These are phyloP conservation scores for Pseudogymnoascus sp. DNA, from an alignment of 2,329 filamentous ascomycete species.

Conservation along the genomic window DNA sequence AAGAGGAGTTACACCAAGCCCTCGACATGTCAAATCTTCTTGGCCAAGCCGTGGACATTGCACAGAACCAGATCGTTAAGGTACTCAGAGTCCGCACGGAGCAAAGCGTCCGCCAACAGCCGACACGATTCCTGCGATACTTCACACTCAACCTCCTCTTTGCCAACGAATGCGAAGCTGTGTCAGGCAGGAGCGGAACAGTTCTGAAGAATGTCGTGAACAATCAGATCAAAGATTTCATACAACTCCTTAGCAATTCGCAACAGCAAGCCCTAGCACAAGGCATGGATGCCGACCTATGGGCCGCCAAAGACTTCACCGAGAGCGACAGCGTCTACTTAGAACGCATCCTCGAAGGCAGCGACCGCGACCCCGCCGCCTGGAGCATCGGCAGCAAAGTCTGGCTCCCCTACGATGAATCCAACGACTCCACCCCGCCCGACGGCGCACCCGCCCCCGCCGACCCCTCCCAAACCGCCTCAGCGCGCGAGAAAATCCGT, in stretches of 20 bases:
- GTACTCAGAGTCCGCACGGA: constrained; percentile 71
- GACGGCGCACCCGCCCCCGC: constrained; percentile 34
- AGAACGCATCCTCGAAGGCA: constrained; percentile 59
- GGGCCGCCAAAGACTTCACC: constrained; percentile 70
- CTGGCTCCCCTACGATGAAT: constrained; percentile 41
- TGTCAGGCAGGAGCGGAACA: constrained; percentile 71
- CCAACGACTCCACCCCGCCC: constrained; percentile 19
- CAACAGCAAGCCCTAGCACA: constrained; percentile 70
- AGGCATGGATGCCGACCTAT: constrained; percentile 73
- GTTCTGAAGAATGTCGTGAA: constrained; percentile 74
- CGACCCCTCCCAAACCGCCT: constrained; percentile 15
- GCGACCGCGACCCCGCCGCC: constrained; percentile 60
- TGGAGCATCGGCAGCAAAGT: constrained; percentile 60
- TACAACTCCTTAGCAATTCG: constrained; percentile 61
- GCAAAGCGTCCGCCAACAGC: constrained; percentile 60
- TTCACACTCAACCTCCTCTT: constrained; percentile 78
- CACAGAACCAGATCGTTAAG: constrained; percentile 70
- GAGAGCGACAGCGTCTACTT: constrained; percentile 55
- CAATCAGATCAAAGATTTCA: constrained; percentile 73
- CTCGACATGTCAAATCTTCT: constrained; percentile 73
- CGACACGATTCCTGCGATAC: constrained; percentile 69
- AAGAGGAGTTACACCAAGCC: constrained; percentile 70
- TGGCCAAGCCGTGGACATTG: constrained; percentile 72
- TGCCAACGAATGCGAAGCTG: constrained; percentile 78
- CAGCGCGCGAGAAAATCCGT: constrained; percentile 56